These are phyloP conservation scores for Phytophthora megakarya DNA, from an alignment of 352 stramenopile genomes.

Conservation along the genomic window DNA sequence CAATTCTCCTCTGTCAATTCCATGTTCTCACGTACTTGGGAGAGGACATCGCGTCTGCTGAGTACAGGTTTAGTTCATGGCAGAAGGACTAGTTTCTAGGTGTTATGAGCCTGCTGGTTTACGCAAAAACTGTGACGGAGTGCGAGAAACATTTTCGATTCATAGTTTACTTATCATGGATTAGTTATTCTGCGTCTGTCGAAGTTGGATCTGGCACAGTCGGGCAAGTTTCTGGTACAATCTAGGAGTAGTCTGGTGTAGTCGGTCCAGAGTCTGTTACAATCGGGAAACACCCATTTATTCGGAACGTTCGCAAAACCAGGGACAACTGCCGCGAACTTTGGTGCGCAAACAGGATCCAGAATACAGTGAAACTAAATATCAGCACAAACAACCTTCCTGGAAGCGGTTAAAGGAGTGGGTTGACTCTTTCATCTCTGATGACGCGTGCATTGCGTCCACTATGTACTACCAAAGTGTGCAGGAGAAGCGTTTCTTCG, in stretches of 20 bases:
- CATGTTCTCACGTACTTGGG: conserved; percentile 30
- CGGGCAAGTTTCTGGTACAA: too few species aligned
- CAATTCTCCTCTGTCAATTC: conserved; percentile 35
- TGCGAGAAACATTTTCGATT: too few species aligned
- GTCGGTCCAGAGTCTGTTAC: background rate
- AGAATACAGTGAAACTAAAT: conserved; percentile 10
- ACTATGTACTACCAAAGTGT: background rate
- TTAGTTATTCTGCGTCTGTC: too few species aligned
- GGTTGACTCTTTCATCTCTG: conserved; percentile 20
- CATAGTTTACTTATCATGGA: too few species aligned
- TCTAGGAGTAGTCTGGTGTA: too few species aligned
- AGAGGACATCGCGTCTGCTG: conserved; percentile 16
- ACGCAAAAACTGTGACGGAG: background rate
- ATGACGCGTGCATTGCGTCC: background rate
- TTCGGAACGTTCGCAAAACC: conserved; percentile 21
- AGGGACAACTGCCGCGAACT: conserved; percentile 13
- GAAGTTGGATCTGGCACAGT: too few species aligned
- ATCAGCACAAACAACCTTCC: conserved; percentile 36
- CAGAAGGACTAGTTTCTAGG: background rate
- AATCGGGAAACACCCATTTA: conserved; percentile 12
- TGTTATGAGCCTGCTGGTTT: background rate
- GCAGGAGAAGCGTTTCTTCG: background rate
- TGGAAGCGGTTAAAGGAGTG: conserved; percentile 30
- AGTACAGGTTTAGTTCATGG: conserved; percentile 17
- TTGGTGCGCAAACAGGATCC: conserved; percentile 20